Evolutionary conservation across 2,329 filamentous ascomycete species (phyloP).

Genomic region (Botrytis tulipae): DNA sequence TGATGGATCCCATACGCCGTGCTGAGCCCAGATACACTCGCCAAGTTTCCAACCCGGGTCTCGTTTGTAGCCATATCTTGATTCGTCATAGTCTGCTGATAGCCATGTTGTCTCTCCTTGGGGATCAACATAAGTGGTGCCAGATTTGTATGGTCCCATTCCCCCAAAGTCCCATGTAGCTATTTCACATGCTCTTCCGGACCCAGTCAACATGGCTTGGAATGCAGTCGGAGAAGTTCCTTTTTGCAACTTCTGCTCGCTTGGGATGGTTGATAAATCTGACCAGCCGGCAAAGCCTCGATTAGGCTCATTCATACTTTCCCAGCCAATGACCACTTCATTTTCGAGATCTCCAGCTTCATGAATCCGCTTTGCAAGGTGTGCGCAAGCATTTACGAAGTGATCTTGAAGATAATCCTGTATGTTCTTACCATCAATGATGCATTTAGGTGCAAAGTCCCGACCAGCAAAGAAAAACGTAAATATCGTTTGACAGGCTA

Average conservation of each 20-base stretch:
- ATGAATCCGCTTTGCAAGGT: constrained; percentile 79
- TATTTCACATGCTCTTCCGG: constrained; percentile 84
- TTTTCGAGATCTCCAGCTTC: constrained; percentile 88
- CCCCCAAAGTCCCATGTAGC: constrained; percentile 92
- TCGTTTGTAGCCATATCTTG: constrained; percentile 84
- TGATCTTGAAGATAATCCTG: constrained; percentile 92
- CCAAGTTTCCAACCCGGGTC: constrained; percentile 87
- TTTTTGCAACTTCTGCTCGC: constrained; percentile 87
- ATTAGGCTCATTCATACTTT: constrained; percentile 94
- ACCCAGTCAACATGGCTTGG: constrained; percentile 90
- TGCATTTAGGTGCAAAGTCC: constrained; percentile 92
- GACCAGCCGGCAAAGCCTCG: constrained; percentile 80
- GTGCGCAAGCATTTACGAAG: constrained; percentile 74
- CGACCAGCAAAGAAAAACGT: constrained; percentile 89
- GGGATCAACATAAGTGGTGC: constrained; percentile 79
- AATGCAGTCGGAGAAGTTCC: constrained; percentile 91
- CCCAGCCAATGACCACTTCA: constrained; percentile 89
- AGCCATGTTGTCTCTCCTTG: constrained; percentile 85
- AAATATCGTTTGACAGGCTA: constrained; percentile 87
- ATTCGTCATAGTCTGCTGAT: constrained; percentile 77
- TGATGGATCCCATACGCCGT: constrained; percentile 87
- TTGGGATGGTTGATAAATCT: constrained; percentile 77
- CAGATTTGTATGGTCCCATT: constrained; percentile 87
- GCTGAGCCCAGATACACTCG: constrained; percentile 95
- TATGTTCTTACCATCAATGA: constrained; percentile 92